Evolutionary conservation across 352 stramenopile genomes (phyloP), one percentile per base, ranked within the genome.

Genomic region (Phytopythium aichiense): DNA sequence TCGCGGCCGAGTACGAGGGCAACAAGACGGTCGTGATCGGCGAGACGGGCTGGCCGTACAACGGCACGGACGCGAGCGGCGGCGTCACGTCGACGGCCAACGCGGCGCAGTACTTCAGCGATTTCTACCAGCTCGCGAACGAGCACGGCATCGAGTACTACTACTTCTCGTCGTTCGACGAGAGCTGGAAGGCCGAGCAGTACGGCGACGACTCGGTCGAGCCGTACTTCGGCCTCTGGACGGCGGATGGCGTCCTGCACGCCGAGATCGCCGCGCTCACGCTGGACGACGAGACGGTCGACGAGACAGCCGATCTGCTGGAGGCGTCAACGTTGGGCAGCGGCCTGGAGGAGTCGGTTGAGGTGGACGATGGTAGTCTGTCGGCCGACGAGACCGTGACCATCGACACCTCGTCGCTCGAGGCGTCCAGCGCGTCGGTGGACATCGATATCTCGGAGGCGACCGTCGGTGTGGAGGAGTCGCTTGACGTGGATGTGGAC

Each of bases 101-200:
- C 40, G 74, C 71, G n/a, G 76, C 68, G 51, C 71, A 74, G 52
- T 92, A 77, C 68, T 77, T 92, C 37, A 65, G 65, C 60, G 79
- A 89, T 35, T 92, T 92, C 37, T 83, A 84, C 65, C 62, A 68
- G 33, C 61, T 87, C 15, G 83, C 83, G 1, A 61, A 67, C 43
- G 60, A 74, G 54, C 74, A 82, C 42, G 57, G 78, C 42, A 58
- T 84, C 25, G 67, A 62, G 61, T 91, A 89, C 73, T 91, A 74
- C 58, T 91, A 86, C 68, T 91, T 88, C 63, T 76, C 76, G n/a
- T 79, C 65, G 48, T 88, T 87, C 55, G 81, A 91, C 66, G 73
- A 79, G 61, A 40, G 64, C 25, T 91, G 80, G 78, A 87, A 88
- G 67, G 63, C 84, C 59, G 60, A 67, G 30, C 75, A 66, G 35